A percentile compares a stretch with the other conserved stretches of the same genome.
phyloP scores from a whole-genome alignment of 352 stramenopile genomes.

The Phytophthora cactorum region DNA sequence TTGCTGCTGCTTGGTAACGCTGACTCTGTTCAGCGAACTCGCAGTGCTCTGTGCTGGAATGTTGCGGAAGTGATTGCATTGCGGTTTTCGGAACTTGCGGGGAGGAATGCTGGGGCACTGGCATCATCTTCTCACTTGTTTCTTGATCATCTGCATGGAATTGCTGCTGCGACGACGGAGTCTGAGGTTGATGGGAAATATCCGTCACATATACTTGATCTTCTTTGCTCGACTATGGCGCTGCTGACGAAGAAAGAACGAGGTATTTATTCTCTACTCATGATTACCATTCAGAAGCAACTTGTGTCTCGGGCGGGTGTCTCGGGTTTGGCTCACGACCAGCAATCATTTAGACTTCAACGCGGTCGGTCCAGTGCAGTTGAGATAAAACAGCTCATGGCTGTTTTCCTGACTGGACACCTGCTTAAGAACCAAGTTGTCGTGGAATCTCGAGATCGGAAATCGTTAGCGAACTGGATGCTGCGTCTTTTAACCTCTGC shows the following conservation, averaged over 20 bases:
- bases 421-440: conserved; percentile 62
- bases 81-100: conserved; percentile 51
- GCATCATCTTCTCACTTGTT: conserved; percentile 75
- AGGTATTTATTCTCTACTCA: conserved; percentile 73
- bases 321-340: conserved; percentile 21
- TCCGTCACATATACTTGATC: conserved; percentile 63
- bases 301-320: conserved; percentile 51
- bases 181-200: conserved; percentile 43
- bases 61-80: conserved; percentile 61
- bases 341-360: conserved; percentile 34
- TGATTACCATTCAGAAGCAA: conserved; percentile 90
- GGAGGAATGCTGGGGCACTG: conserved; percentile 44
- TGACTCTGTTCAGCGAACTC: conserved; percentile 37
- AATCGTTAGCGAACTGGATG: conserved; percentile 71
- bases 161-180: conserved; percentile 49
- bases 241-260: conserved; percentile 67
- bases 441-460: conserved; percentile 62
- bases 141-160: conserved; percentile 78
- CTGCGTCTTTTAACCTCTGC: conserved; percentile 68
- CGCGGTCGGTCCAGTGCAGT: conserved; percentile 24
- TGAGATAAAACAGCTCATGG: conserved; percentile 82
- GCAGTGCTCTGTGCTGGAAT: conserved; percentile 62
- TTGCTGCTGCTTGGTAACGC: conserved; percentile 56
- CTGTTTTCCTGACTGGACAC: conserved; percentile 75
- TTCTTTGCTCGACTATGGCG: conserved; percentile 76